Evolutionary conservation across 768 basidiomycete species (phyloP).

Genomic region (Boletus subcaerulescens): DNA sequence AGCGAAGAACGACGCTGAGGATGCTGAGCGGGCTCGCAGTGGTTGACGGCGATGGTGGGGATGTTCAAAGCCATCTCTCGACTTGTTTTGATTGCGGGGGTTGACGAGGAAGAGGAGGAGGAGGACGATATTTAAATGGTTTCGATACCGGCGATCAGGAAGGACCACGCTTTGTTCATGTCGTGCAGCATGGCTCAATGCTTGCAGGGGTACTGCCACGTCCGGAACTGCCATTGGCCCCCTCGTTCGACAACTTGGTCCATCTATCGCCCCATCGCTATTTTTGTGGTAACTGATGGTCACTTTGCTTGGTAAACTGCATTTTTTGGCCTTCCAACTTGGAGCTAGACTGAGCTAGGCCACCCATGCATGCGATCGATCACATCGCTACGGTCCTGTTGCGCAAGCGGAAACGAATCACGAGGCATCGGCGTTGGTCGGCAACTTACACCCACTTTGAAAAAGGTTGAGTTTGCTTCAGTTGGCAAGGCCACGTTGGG

Average conservation of each 20-base stretch:
- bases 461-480: not conserved
- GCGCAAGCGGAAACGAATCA: constrained; percentile 23
- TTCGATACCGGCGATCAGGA: no score
- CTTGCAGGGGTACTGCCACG: no score
- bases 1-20: constrained; percentile 22
- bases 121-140: no score
- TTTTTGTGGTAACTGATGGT: not conserved
- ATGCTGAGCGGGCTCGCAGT: not conserved
- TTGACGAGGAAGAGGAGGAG: no score
- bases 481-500: constrained; percentile 11
- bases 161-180: no score
- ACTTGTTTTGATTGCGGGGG: no score
- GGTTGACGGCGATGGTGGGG: constrained; percentile 12
- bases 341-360: constrained; percentile 8
- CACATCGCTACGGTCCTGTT: not conserved
- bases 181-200: no score
- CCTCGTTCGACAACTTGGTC: no score
- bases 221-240: no score
- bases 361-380: constrained; percentile 12
- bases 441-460: not conserved
- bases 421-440: constrained; percentile 23
- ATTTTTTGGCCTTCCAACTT: not conserved
- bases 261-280: no score
- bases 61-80: not conserved
- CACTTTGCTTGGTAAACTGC: not conserved